Evolutionary conservation across 805 yeast species (phyloP), one percentile per base, ranked within the genome.

Genomic region (Yamadazyma nakazawae): DNA sequence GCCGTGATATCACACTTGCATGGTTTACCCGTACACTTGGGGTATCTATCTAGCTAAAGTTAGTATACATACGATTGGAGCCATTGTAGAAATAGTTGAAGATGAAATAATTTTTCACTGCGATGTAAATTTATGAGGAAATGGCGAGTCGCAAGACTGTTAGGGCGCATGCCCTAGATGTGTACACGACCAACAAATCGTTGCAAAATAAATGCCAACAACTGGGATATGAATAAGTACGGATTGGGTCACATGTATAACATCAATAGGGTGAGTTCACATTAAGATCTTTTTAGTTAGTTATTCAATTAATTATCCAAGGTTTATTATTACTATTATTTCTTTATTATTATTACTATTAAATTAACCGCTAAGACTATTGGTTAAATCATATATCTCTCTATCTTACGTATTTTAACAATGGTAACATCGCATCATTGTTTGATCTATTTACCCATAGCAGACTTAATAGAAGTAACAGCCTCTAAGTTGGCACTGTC

Each of bases 41-140:
- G 62, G 67, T 66, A 70, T 73, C 70, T 35, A 43, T 45, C 52
- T 54, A 55, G 59, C 53, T 50, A 50, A 39, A 25, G 56, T 47
- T 57, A 53, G 52, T 56, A 61, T 69, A 85, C 94, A 76, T 85
- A 86, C 94, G 75, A 83, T 85, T 84, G 95, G 95, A 83, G 95
- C 95, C 95, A 87, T 85, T 79, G 62, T 55, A 17, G 31, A n/a
- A 36, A 46, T 37, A 26, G 43, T 32, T 45, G 30, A 36, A 45
- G 19, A 36, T 26, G 24, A 26, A 34, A 45, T 32, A 13, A 35
- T 39, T 45, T 54, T 45, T 43, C 45, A 35, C 44, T 19, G 31
- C 30, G 44, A 41, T 32, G 38, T 5, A 5, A 34, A 34, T 34
- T 16, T 19, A n/a, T 36, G 32, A 28, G 32, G 32, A 5, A 5